Percentiles rank a stretch among this genome's conserved stretches.
Conservation (phyloP, 176 grass and related monocot genomes). For the Echinochloa phyllopogon region DNA sequence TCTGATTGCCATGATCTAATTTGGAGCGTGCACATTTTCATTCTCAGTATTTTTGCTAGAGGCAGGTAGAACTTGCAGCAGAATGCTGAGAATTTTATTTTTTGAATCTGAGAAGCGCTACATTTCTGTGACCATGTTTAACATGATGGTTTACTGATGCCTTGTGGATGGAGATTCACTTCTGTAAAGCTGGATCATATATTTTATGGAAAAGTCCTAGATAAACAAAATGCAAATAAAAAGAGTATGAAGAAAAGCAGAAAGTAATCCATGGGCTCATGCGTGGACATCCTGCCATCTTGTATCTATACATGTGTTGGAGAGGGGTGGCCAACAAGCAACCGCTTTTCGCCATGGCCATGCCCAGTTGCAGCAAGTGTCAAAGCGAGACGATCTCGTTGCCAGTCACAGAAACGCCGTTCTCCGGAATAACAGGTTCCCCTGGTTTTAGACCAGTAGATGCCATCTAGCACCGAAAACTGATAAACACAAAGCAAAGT, state of each 20-base stretch:
- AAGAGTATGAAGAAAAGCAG: background rate
- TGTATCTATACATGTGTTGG: too few species aligned
- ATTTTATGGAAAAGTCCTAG: background rate
- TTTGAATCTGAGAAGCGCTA: background rate
- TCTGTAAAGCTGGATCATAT: background rate
- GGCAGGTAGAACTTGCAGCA: background rate
- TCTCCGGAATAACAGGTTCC: slow-evolving; percentile 54
- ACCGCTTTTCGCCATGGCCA: too few species aligned
- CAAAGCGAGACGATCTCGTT: too few species aligned
- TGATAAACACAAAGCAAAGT: background rate
- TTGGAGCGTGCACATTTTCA: background rate
- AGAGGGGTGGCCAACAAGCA: too few species aligned
- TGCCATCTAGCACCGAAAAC: slow-evolving; percentile 43
- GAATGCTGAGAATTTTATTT: background rate
- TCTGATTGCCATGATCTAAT: background rate
- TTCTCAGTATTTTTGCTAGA: background rate
- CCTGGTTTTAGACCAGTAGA: slow-evolving; percentile 63
- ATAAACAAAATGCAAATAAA: background rate
- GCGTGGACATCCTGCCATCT: too few species aligned
- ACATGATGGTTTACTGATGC: background rate
- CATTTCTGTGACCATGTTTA: background rate
- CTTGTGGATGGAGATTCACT: background rate
- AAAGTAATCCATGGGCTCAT: too few species aligned
- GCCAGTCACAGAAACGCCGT: too few species aligned
- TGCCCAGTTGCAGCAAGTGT: too few species aligned